Evolutionary conservation across 257 asterid species (phyloP), one percentile per base, ranked within the genome.

Genomic region (Solanum peruvianum): DNA sequence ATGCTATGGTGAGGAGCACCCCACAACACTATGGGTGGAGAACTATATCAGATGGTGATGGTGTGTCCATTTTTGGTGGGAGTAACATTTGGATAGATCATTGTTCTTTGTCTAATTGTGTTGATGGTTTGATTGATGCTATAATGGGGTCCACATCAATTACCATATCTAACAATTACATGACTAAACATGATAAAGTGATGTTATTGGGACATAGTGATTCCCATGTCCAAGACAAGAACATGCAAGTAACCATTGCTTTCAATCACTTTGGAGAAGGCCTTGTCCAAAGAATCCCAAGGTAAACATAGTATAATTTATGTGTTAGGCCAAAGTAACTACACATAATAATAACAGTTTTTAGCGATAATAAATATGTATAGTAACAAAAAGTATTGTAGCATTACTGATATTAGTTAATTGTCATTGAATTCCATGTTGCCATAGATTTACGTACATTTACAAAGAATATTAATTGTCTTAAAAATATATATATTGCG

Each of bases 1-100:
- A 94, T 62, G 93, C 97, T 45, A 88, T 78, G 89, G 97, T 94
- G 85, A 87, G 97, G 82, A 88, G 87, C 90, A 86, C 95, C 84
- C 93, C 96, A 47, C 41, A 45, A 5, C 97, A 94, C 64, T 91
- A 64, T 85, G 97, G 97, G 88, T 92, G 92, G 92, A 89, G 97
- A 78, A 92, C 95, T 6, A 1, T 91, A 83, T 91, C 95, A 1
- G 96, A 93, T 45, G 96, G 96, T 2, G 96, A 93, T 27, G 96
- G 96, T 1, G 94, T 94, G 44, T 93, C 96, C 2, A 94, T 94
- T n/a, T 93, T 94, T 4, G 92, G 93, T 0, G 95, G 95, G 44
- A 92, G 93, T 86, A 91, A 94, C 56, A 91, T 94, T 47, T 94
- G 97, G 97, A 91, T 94, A 5, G 97, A 94, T 58, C 97, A 94